Base-by-base conservation (phyloP, 1,284 basidiomycete genomes). In the Ceratobasidium sp. region DNA sequence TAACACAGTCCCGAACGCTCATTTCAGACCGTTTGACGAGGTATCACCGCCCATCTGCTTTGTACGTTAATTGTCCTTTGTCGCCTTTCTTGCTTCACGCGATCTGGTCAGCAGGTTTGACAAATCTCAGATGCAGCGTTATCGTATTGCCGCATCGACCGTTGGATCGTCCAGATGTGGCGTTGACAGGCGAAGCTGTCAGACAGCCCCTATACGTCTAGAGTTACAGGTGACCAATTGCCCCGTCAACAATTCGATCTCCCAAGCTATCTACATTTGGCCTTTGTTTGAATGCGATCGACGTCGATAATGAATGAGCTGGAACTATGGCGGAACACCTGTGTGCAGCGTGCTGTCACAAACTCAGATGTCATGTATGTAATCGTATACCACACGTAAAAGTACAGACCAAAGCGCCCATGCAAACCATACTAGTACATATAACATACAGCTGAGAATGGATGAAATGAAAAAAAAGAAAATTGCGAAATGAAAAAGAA, bases 391-490 rank as follows among this genome's bases (percentile, higher is more conserved):
- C 55, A 39, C 16, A 26, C 55, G 36, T 64, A 64, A 43, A 64
- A 64, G 26, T 64, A 64, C 60, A 64, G 12, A 50, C 14, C 43
- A 43, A 50, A 18, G 30, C 23, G 18, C 16, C 58, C 58, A 45
- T 60, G 36, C 41, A 45, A 52, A 26, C 58, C 36, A 45, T 60
- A 45, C 58, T 36, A 60, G 58, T 41, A 41, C 41, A 60, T 3
- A 60, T 43, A 60, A 60, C 41, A 30, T 60, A 52, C 50, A 52
- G 9, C 9, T 3, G 18, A 45, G 43, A 39, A 6, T 45, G 43
- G 10, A 18, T 6, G 30, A 28, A 14, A n/a, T n/a, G n/a, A n/a
- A 50, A 6, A 52, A 9, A 52, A 28, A 52, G 28, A 52, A 28
- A 26, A 28, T 41, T 60, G 58, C 58, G 14, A 45, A 60, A 60